A percentile compares a stretch with the other conserved stretches of the same genome.
Evolutionary conservation across 768 basidiomycete genomes (phyloP).

Genomic region (Cubamyces sp.): DNA sequence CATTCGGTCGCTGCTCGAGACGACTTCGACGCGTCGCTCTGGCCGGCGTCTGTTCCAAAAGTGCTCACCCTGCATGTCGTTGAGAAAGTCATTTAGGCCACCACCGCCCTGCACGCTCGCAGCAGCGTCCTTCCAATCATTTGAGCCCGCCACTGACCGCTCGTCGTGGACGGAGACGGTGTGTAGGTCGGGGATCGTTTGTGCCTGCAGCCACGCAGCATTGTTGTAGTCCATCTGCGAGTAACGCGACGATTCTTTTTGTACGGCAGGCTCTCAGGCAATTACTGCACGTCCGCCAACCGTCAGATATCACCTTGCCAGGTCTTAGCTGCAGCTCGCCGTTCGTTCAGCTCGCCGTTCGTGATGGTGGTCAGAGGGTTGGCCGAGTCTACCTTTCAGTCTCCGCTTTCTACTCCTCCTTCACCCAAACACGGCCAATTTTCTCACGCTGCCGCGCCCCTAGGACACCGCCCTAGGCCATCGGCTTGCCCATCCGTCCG

Average conservation of each 20-base stretch:
- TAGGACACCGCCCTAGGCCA: slow-evolving; percentile 1
- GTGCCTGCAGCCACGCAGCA: slow-evolving; percentile 45
- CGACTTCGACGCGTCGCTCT: slow-evolving; percentile 21
- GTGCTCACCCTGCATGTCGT: slow-evolving; percentile 48
- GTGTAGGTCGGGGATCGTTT: slow-evolving; percentile 35
- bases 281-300: slow-evolving; percentile 37
- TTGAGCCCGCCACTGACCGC: slow-evolving; percentile 24
- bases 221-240: slow-evolving; percentile 52
- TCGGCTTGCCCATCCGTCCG: not conserved
- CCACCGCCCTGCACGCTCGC: slow-evolving; percentile 38
- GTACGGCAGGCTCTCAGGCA: slow-evolving; percentile 47
- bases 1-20: slow-evolving; percentile 4
- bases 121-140: slow-evolving; percentile 38
- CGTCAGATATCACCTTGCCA: slow-evolving; percentile 32
- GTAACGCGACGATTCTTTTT: slow-evolving; percentile 40
- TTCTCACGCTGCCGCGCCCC: slow-evolving; percentile 31
- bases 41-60: slow-evolving; percentile 24
- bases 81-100: slow-evolving; percentile 47
- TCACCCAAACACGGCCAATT: slow-evolving; percentile 10
- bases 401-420: slow-evolving; percentile 34
- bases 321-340: slow-evolving; percentile 31
- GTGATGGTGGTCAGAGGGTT: slow-evolving; percentile 36
- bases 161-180: slow-evolving; percentile 27
- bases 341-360: slow-evolving; percentile 35
- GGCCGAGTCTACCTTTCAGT: slow-evolving; percentile 31